These are phyloP conservation scores for Solanum okadae DNA, from an alignment of 257 asterid genomes.

Conservation along the genomic window DNA sequence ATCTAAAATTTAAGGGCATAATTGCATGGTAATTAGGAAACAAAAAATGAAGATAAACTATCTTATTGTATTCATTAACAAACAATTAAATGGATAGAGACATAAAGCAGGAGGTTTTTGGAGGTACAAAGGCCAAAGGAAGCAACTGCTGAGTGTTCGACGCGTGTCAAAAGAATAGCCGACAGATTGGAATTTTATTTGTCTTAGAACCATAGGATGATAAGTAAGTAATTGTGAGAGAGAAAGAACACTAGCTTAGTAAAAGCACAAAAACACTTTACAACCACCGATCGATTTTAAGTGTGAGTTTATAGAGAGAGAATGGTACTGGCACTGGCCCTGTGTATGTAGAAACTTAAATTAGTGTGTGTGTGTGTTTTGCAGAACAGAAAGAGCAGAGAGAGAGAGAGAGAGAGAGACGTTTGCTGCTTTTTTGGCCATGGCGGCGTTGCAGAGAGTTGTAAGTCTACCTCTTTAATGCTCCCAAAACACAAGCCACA, in stretches of 20 bases:
- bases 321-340: neutral
- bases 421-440: constrained; percentile 46
- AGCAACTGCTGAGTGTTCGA: constrained; percentile 29
- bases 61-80: neutral
- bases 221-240: neutral
- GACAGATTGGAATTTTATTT: neutral
- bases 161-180: constrained; percentile 33
- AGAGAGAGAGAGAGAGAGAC: neutral
- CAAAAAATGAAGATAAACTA: neutral
- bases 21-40: constrained; percentile 7
- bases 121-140: constrained; percentile 52
- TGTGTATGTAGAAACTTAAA: neutral
- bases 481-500: constrained; percentile 27
- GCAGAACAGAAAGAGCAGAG: neutral
- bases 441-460: constrained; percentile 98
- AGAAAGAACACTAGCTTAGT: neutral
- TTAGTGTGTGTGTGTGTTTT: constrained; percentile 5
- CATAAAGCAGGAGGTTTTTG: constrained; percentile 71
- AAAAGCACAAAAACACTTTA: neutral
- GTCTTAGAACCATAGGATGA: neutral
- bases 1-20: neutral
- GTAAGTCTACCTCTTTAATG: constrained; percentile 63
- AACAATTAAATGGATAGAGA: constrained; percentile 25
- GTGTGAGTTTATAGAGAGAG: neutral
- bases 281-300: neutral